Conservation (phyloP, 164 flowering plant species). For the Chimonanthus praecox region DNA sequence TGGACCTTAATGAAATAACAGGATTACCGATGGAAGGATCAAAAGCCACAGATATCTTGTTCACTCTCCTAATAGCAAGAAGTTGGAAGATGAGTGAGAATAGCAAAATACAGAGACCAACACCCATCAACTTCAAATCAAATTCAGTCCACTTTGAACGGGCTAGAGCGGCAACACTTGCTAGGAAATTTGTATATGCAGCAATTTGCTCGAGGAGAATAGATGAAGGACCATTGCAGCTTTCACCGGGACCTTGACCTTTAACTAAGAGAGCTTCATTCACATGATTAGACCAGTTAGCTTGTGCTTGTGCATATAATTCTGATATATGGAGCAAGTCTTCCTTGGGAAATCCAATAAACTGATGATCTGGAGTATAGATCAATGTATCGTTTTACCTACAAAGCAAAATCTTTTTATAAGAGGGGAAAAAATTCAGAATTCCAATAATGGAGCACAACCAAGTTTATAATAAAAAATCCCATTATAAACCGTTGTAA, state of each 20-base stretch:
- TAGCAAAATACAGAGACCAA: constrained; percentile 59
- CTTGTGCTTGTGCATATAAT: constrained; percentile 59
- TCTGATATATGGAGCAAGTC: constrained; percentile 54
- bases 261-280: constrained; percentile 15
- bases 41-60: constrained; percentile 18
- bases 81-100: constrained; percentile 51
- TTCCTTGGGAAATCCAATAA: constrained; percentile 79
- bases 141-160: constrained; percentile 98
- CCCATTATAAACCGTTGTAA: background rate
- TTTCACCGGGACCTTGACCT: constrained; percentile 16
- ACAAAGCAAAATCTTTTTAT: constrained; percentile 15
- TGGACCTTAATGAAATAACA: constrained; percentile 26
- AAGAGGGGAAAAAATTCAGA: background rate
- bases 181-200: constrained; percentile 54
- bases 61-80: constrained; percentile 36
- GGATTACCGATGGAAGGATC: constrained; percentile 20
- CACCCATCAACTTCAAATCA: constrained; percentile 63
- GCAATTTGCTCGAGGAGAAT: constrained; percentile 44
- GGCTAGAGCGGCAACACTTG: constrained; percentile 73
- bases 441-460: background rate
- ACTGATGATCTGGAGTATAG: constrained; percentile 77
- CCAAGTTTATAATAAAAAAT: constrained; percentile 1
- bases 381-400: constrained; percentile 97
- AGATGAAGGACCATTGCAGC: constrained; percentile 25
- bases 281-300: constrained; percentile 33